phyloP scores from a whole-genome alignment of 805 yeast genomes.

The Metschnikowia kofuensis region DNA sequence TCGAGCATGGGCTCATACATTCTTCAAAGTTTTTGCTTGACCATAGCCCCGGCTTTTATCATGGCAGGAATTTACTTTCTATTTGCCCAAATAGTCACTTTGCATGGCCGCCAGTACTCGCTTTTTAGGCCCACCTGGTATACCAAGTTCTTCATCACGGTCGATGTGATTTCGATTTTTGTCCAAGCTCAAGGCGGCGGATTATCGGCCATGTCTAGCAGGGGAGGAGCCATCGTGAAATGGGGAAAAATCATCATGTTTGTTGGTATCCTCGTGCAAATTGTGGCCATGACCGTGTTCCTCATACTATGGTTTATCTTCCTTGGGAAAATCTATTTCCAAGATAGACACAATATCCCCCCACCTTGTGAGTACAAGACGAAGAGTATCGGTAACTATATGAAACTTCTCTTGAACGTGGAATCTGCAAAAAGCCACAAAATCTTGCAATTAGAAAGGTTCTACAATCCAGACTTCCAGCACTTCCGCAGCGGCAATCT shows the following conservation, averaged over 20 bases:
- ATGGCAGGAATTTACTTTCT: conserved; percentile 42
- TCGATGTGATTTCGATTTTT: conserved; percentile 35
- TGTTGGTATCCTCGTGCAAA: conserved; percentile 38
- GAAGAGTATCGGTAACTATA: conserved; percentile 12
- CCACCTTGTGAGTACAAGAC: conserved; percentile 17
- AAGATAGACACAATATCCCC: conserved; percentile 14
- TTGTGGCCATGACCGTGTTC: conserved; percentile 37
- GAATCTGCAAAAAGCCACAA: conserved; percentile 23
- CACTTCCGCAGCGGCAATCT: conserved; percentile 24
- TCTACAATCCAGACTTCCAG: conserved; percentile 27
- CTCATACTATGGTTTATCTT: conserved; percentile 36
- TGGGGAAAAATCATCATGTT: conserved; percentile 38
- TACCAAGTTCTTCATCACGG: conserved; percentile 37
- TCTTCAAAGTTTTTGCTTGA: conserved; percentile 34
- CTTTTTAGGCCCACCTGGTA: conserved; percentile 42
- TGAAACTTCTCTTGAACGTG: conserved; percentile 25
- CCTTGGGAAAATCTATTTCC: conserved; percentile 30
- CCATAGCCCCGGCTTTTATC: conserved; percentile 40
- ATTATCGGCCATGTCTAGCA: conserved; percentile 30
- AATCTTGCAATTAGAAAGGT: conserved; percentile 23
- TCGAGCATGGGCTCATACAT: conserved; percentile 23
- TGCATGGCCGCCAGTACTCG: conserved; percentile 37
- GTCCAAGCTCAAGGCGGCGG: conserved; percentile 43
- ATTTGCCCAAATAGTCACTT: conserved; percentile 39
- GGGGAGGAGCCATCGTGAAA: conserved; percentile 20